Base-by-base conservation (phyloP, 306 rosid species). In the Cicer pinnatifidum region DNA sequence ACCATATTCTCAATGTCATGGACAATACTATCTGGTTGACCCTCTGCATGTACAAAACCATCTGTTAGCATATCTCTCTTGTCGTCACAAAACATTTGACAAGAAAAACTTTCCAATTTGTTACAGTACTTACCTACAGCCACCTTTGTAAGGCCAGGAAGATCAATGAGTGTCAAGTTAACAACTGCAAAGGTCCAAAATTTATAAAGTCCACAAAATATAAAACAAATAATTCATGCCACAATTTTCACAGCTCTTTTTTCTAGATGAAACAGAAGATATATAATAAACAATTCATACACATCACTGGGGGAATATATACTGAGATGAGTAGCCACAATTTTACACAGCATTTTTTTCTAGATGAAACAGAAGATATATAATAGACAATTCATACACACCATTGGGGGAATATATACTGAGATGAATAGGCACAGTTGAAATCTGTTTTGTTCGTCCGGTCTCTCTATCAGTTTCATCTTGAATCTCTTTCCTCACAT, bases 401-500 rank as follows among this genome's bases (percentile, higher is more conserved):
- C 98, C 98, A 61, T 75, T 79, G 8, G 98, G 98, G 79, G 98
- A 93, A 82, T 83, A 88, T 75, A 93, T 93, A 69, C 98, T 93
- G 50, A 93, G 96, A 83, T 93, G 98, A 85, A 93, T 93, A 41
- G 98, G 98, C 37, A 93, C 93, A 41, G 88, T 85, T 7, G 98
- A 93, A 71, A 93, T 93, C 84, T 82, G 88, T 79, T 81, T 93
- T 65, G 78, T 23, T 59, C 96, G 92, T 56, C 98, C 98, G n/a
- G 98, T 93, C 87, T 90, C 97, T 76, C 98, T 85, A 72, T 93
- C 98, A 0, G 98, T 93, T 88, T 93, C 98, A 33, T 93, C 98
- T 80, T 85, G 80, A 81, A 93, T 93, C 86, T 93, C 98, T 85
- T 89, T 93, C 69, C 98, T 89, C 83, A 93, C 98, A 79, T 88